Conservation (phyloP, 225 moss, liverwort and hornwort species). For the Pseudisothecium myosuroides region DNA sequence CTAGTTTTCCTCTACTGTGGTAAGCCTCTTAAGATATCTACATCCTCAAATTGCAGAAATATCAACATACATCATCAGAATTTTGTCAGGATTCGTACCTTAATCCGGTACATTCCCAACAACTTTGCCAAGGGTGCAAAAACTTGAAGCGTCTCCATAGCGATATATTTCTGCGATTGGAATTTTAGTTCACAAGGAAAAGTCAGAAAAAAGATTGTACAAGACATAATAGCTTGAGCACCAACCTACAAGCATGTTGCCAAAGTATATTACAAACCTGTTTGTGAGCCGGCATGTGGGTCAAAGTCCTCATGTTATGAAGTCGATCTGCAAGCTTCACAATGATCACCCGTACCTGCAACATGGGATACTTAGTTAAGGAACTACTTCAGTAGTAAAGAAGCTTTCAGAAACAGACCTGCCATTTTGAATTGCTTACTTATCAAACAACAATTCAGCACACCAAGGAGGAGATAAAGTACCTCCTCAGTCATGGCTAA, state of each 20-base stretch:
- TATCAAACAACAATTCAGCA: neutral
- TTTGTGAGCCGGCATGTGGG: conserved; percentile 88
- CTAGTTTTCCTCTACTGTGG: neutral
- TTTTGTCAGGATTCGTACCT: conserved; percentile 28
- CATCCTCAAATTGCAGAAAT: neutral
- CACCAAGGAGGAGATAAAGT: neutral
- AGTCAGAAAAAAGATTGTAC: neutral
- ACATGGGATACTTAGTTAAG: neutral
- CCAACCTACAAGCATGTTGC: neutral
- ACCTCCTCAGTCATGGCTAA: conserved; percentile 99
- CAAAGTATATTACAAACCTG: conserved; percentile 37
- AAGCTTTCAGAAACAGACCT: neutral
- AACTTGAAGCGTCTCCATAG: conserved; percentile 91
- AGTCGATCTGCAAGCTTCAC: conserved; percentile 97
- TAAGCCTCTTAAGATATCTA: neutral
- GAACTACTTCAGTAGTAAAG: neutral
- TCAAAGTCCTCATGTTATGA: conserved; percentile 95
- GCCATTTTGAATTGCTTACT: neutral
- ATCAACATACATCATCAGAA: neutral
- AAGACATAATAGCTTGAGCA: neutral
- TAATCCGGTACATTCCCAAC: conserved; percentile 92
- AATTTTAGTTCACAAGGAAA: neutral
- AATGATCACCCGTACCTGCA: conserved; percentile 96
- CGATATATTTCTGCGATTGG: conserved; percentile 70
- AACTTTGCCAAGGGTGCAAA: conserved; percentile 97